Evolutionary conservation across 78 protist genomes (phyloP), one percentile per base, ranked within the genome.

Genomic region (Guillardia theta): DNA sequence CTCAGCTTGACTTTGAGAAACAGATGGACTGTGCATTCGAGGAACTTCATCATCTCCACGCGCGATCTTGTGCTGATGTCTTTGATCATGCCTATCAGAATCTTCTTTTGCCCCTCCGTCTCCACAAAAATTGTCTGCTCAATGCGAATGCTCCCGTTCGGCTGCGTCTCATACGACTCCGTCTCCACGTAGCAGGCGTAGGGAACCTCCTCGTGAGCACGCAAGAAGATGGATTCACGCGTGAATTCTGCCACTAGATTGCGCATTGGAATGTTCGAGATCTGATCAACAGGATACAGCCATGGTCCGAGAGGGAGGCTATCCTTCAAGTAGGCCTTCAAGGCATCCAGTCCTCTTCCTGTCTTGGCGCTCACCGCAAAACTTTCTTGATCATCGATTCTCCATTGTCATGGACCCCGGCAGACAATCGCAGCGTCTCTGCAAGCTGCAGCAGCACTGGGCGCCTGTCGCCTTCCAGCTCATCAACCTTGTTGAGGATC

Each of bases 401-500:
- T 3, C 22, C 39, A 37, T 43, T 43, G 6, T 70, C 70, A 24
- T 27, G 2, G 39, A 58, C 70, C 27, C 39, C 70, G 70, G 27
- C 39, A 58, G 70, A 6, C 9, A 43, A 70, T 43, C 90, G 90
- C 53, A 78, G 45, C 90, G 10, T 27, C 90, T 78, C 90, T 0
- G 90, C 50, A 18, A 78, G 18, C 18, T 46, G 90, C 37, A 78
- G 0, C 15, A 43, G 50, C 44, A 78, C 53, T 22, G 48, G 9
- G 50, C 18, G 5, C 37, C 88, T 41, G 18, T 77, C 88, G 9
- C 18, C 88, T 22, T 39, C 6, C 37, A 43, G 1, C 90, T 78
- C 53, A 48, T 78, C 90, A 45, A 78, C 90, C 90, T 78, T 78
- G 90, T 78, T 78, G 44, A 78, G 90, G 48, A 78, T 78, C 43